Base-by-base conservation (phyloP, 73 alveolate genomes). In the Uronychia binucleata region DNA sequence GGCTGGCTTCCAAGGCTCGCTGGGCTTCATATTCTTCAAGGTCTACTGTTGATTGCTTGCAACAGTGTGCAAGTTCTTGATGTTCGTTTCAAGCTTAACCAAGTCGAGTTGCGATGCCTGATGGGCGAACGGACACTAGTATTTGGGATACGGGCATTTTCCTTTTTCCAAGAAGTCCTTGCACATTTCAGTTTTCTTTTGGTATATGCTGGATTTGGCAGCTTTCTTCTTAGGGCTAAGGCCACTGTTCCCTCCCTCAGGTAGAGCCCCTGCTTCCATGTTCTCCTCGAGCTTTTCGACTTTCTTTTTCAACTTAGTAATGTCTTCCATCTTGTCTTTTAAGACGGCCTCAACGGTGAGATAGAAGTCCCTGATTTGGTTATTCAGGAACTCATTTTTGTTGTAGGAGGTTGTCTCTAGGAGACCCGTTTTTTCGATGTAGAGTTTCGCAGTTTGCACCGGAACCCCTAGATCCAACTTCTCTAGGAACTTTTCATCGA, bases 251-350 rank as follows among this genome's bases (percentile, higher is more conserved):
- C 67, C 57, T 11, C 67, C 67, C 5, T 46, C 67, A 11, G 67
- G 67, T 19, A 46, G 5, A 11, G 57, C 58, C 30, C 11, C 67
- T 30, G 30, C 76, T 59, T 93, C 98, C 34, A 91, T 94, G 26
- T 83, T 83, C 75, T 93, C 94, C 82, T 91, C 98, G 14, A 93
- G 81, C 75, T 91, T 93, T 77, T 93, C 95, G 26, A 93, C 94
- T 76, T 91, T 80, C 83, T 81, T 91, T 86, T 93, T 90, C 98
- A 93, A 91, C 31, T 90, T 82, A 59, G 86, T 77, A 13, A 93
- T 93, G 59, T 93, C 94, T 28, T 90, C 76, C 60, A 80, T 60
- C 78, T 83, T 93, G 77, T 83, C 93, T 31, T 90, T 57, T 30
- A 93, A 67, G 30, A 80, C 89, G 1, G 74, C 57, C 75, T 93